phyloP scores from a whole-genome alignment of 2,329 filamentous ascomycete genomes.

The Paecilomyces variotii region DNA sequence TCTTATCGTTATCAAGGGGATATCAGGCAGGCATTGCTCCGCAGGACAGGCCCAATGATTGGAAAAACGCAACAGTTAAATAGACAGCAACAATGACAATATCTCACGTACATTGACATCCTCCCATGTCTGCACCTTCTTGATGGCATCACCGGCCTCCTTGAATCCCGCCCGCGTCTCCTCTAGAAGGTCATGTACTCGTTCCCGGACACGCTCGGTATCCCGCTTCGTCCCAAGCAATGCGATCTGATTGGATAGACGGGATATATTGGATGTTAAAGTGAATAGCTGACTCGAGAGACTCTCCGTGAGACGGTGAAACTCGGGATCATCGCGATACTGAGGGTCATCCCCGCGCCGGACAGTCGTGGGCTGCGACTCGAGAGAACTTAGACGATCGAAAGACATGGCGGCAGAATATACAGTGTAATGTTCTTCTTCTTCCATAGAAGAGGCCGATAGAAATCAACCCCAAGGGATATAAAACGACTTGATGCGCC shows the following conservation, averaged over 20 bases:
- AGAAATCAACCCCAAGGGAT: not conserved
- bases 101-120: conserved; percentile 61
- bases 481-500: not conserved
- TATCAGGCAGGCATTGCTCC: not conserved
- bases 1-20: conserved; percentile 1
- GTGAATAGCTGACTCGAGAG: conserved; percentile 85
- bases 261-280: conserved; percentile 78
- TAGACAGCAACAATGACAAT: not conserved
- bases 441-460: conserved; percentile 1
- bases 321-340: conserved; percentile 89
- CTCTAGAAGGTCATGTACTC: conserved; percentile 79
- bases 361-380: conserved; percentile 65
- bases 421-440: conserved; percentile 2
- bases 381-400: conserved; percentile 74
- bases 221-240: conserved; percentile 85
- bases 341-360: conserved; percentile 61
- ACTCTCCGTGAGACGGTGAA: conserved; percentile 70
- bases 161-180: conserved; percentile 83
- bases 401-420: conserved; percentile 63
- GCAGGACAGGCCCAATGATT: not conserved
- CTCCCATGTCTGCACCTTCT: conserved; percentile 81
- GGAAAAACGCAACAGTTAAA: not conserved
- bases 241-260: conserved; percentile 73
- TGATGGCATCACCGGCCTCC: conserved; percentile 85
- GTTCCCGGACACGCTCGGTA: conserved; percentile 80